Percentiles rank a stretch among this genome's conserved stretches.
These are phyloP conservation scores for Liriodendron chinense DNA, from an alignment of 164 flowering plant species.

Conservation along the genomic window DNA sequence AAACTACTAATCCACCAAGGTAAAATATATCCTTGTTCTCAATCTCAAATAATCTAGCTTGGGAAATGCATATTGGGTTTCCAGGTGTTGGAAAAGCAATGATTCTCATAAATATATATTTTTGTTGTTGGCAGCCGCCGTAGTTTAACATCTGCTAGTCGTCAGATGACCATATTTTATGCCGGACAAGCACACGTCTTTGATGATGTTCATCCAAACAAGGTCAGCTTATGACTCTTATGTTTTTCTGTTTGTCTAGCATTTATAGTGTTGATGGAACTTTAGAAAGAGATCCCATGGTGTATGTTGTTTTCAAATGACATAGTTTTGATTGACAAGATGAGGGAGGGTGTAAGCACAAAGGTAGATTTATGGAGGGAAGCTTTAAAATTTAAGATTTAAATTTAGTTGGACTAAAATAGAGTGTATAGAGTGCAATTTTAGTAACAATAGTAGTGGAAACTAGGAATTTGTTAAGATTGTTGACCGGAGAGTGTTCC, in stretches of 20 bases:
- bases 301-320: too few species aligned
- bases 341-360: too few species aligned
- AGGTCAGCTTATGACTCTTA: conserved; percentile 39
- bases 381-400: too few species aligned
- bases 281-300: too few species aligned
- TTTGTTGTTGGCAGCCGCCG: conserved; percentile 38
- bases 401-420: neutral
- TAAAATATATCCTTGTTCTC: conserved; percentile 10
- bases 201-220: conserved; percentile 89
- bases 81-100: neutral
- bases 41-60: neutral
- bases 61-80: neutral
- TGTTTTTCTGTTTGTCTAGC: neutral
- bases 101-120: neutral
- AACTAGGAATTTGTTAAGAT: too few species aligned
- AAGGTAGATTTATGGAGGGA: too few species aligned
- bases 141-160: conserved; percentile 39
- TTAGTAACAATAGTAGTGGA: neutral
- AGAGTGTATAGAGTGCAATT: neutral
- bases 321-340: too few species aligned
- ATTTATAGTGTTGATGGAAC: too few species aligned
- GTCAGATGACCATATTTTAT: conserved; percentile 94
- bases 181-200: conserved; percentile 97
- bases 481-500: too few species aligned
- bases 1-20: conserved; percentile 45